phyloP scores from a whole-genome alignment of 1,284 basidiomycete species.

The Phlebopus sp. region DNA sequence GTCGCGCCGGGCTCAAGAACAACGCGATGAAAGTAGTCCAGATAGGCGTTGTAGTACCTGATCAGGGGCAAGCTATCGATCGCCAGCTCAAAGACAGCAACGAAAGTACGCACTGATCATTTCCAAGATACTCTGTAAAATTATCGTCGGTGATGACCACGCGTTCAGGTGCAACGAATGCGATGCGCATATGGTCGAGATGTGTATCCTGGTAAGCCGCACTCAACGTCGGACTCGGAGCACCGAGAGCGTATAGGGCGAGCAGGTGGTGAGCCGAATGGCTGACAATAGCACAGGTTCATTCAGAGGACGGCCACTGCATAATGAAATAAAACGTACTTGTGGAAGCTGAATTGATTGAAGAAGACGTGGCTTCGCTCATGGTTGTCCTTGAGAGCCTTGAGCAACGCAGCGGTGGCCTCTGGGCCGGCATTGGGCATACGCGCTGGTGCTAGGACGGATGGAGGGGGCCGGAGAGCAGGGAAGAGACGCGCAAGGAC shows the following conservation, averaged over 20 bases:
- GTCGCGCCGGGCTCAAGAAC: conserved; percentile 28
- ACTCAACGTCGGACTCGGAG: conserved; percentile 33
- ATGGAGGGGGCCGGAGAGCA: conserved; percentile 34
- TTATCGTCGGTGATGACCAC: conserved; percentile 37
- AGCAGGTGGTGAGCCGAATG: conserved; percentile 42
- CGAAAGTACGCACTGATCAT: conserved; percentile 33
- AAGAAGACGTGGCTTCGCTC: conserved; percentile 59
- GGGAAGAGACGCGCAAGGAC: conserved; percentile 38
- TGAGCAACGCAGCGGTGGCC: conserved; percentile 43
- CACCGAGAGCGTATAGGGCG: conserved; percentile 43
- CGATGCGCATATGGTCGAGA: conserved; percentile 33
- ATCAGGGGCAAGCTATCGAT: not conserved
- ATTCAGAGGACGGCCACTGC: conserved; percentile 1
- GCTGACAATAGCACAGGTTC: conserved; percentile 21
- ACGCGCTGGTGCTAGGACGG: conserved; percentile 33
- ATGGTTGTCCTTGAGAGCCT: conserved; percentile 55
- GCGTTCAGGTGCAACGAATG: conserved; percentile 33
- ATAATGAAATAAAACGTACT: conserved; percentile 33
- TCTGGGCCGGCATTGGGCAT: conserved; percentile 50
- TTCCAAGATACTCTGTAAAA: conserved; percentile 41
- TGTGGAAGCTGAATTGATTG: conserved; percentile 59
- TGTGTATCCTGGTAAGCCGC: conserved; percentile 37
- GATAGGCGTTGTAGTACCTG: conserved; percentile 36
- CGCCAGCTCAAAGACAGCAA: not conserved
- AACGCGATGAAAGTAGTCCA: conserved; percentile 34